These are phyloP conservation scores for Mycena vulgaris DNA, from an alignment of 768 basidiomycete species.

Conservation along the genomic window DNA sequence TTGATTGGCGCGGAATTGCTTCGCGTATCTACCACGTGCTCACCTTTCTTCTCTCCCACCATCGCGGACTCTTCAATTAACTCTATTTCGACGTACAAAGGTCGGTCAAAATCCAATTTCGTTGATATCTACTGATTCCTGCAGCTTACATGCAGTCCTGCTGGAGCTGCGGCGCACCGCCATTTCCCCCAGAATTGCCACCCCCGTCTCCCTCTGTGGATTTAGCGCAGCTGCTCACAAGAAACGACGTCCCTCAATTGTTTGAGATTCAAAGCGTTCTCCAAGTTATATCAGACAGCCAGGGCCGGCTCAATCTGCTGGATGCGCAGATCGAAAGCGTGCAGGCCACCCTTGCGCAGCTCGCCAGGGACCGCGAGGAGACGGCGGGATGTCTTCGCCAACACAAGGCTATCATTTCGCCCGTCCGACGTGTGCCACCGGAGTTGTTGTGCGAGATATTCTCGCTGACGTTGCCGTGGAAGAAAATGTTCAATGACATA, in stretches of 20 bases:
- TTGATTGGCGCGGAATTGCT: too few relatives aligned
- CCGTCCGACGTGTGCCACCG: neutral
- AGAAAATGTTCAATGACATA: neutral
- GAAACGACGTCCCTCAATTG: neutral
- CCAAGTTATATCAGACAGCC: neutral
- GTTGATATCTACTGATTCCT: too few relatives aligned
- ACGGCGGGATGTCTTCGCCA: neutral
- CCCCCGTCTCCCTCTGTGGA: too few relatives aligned
- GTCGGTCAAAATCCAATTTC: too few relatives aligned
- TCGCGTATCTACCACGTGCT: too few relatives aligned
- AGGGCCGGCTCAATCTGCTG: neutral
- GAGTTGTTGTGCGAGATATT: conserved; percentile 10
- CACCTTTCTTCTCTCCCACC: too few relatives aligned
- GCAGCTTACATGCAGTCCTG: too few relatives aligned
- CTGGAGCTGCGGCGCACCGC: too few relatives aligned
- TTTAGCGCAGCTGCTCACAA: neutral
- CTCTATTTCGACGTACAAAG: too few relatives aligned
- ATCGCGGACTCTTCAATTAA: too few relatives aligned
- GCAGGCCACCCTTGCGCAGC: neutral
- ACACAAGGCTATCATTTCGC: neutral
- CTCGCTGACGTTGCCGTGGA: neutral
- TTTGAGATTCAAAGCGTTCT: neutral
- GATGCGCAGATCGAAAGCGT: neutral
- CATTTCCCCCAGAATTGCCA: too few relatives aligned
- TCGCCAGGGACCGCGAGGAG: neutral